Evolutionary conservation across 768 basidiomycete genomes (phyloP), one percentile per base, ranked within the genome.

Genomic region (Russula sp.): DNA sequence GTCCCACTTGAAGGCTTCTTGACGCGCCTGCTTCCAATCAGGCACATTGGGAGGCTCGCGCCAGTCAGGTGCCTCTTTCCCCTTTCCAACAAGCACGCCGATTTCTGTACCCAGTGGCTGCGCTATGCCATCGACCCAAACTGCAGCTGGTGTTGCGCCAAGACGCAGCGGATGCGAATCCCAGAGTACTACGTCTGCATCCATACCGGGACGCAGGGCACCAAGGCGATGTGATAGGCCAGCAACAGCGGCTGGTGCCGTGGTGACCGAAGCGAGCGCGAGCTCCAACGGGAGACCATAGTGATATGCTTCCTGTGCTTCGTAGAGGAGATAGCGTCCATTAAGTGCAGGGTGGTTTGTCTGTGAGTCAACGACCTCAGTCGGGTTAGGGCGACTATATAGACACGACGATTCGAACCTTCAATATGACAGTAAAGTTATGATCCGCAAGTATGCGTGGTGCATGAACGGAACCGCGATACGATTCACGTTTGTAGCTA

Each of bases 151-250:
- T 0, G 87, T 90, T 3, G 90, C 85, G 57, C 86, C 89, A 22
- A 90, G 74, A 34, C 78, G 78, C 34, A 93, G 77, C 1, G 91
- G 91, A 72, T 90, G 87, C 3, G 82, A 83, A 67, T 87, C 83
- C 86, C 85, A 87, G 41, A 91, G 71, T 7, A 90, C 87, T n/a
- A 90, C 70, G 69, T 92, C 86, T 51, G 68, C 64, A n/a, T 76
- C 73, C n/a, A 70, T 65, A 51, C 75, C 75, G 29, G 68, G 66
- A 47, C 73, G 69, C 34, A 83, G 64, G 56, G 73, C 83, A n/a
- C 94, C 94, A 64, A 97, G 77, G 32, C 94, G 83, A 71, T 95
- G 87, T 6, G 79, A 83, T 70, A 94, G 78, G 22, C 93, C 94
- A 54, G 89, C 80, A 5, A 83, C 77, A 38, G 81, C 76, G 0